Base-by-base conservation (phyloP, 495 filamentous ascomycete genomes). In the Podospora pseudoanserina region DNA sequence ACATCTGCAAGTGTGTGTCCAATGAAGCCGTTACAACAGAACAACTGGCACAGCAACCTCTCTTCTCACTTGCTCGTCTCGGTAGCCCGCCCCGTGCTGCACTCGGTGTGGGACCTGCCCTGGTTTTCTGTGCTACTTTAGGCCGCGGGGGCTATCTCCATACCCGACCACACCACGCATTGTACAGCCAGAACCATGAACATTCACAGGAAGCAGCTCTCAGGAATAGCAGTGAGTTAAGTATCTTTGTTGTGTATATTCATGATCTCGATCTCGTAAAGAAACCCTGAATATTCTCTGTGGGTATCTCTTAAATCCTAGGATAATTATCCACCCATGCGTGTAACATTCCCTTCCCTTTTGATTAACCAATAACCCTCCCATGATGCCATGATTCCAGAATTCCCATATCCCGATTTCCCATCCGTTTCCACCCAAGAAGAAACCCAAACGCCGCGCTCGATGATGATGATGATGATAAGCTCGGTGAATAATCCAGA, bases 361-460 rank as follows among this genome's bases (percentile, higher is more conserved):
- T 49, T 49, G 39, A 13, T 18, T 49, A 13, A 13, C 39, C 39
- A 3, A 16, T 49, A 49, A 5, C 39, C 39, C 15, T 16, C 39
- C 7, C 3, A 49, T 49, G 39, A 49, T 49, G 13, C 39, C 39
- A 16, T 49, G 39, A 49, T 6, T 49, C 39, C 15, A 32, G 9
- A 49, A 13, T 49, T 49, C 39, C 39, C 39, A 49, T 49, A 11
- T 11, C 15, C 39, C 39, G 15, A 49, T 11, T 49, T 49, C 39
- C 39, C 39, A 49, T 49, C 39, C 39, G 39, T 13, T 49, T 11
- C 39, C 39, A 18, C 13, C 55, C 55, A 58, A 58, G 55, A 19
- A 58, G 18, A 58, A 20, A 20, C 3, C 55, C n/a, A 58, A 58
- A 58, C 55, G 55, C 55, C 55, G 55, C 55, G 55, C 55, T 58